Evolutionary conservation across 768 basidiomycete species (phyloP), one percentile per base, ranked within the genome.

Genomic region (Agaricus bisporus): DNA sequence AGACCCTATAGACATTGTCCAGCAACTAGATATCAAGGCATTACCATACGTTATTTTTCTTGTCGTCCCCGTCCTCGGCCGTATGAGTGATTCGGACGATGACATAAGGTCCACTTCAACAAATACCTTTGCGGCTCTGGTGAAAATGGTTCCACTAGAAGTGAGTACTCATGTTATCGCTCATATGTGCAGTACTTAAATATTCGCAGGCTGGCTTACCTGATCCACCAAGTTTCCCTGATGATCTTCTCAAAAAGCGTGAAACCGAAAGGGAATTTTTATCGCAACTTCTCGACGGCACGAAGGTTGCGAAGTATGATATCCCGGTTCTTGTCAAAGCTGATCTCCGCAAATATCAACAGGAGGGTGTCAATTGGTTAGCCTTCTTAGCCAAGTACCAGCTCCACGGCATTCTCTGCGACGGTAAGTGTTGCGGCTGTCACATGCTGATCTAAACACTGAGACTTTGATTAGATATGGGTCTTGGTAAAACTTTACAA

Each of bases 111-210:
- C 95, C 26, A 83, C 92, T 2, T 86, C 97, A 3, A 98, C 97
- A n/a, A 94, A 93, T 64, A 95, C 94, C 0, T 99, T 99, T 63
- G 97, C 97, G 0, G 89, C 92, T 0, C 72, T 99, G 15, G 91
- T 99, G 57, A 98, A 98, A 74, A 95, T 99, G 88, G 92, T 98
- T 11, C 97, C 97, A 5, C 76, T 99, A 0, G 97, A 98, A 80
- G 94, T 93, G 57, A 56, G 76, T 60, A 18, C 4, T 14, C n/a
- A 38, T 12, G 3, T 11, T 47, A 15, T 39, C 18, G 41, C 28
- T 26, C 5, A 18, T 46, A 22, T 5, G 18, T 38, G 45, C 5
- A 15, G 26, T 26, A 39, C 41, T 56, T 42, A 25, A 38, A 3
- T 22, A 3, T 29, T 32, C 53, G 28, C 56, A 97, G 93, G 91